These are phyloP conservation scores for Wickerhamiella shivajii DNA, from an alignment of 805 yeast species.

Conservation along the genomic window DNA sequence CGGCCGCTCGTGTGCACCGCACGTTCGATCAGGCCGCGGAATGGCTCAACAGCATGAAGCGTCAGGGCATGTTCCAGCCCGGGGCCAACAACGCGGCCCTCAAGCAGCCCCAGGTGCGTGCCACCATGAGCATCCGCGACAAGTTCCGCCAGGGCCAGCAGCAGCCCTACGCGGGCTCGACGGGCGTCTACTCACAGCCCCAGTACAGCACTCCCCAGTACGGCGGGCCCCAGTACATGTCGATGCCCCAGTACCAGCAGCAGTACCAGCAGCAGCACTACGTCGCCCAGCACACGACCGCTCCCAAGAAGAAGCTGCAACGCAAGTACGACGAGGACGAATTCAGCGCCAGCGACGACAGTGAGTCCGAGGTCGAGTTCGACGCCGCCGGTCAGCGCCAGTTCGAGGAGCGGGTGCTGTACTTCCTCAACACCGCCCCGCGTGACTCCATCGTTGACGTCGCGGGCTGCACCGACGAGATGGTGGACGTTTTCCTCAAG, in stretches of 20 bases:
- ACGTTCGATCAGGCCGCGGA: slow-evolving; percentile 25
- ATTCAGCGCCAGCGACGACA: slow-evolving; percentile 33
- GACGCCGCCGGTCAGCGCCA: slow-evolving; percentile 22
- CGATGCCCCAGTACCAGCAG: slow-evolving; percentile 4
- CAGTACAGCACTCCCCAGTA: not conserved
- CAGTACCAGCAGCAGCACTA: slow-evolving; percentile 7
- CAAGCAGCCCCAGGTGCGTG: slow-evolving; percentile 22
- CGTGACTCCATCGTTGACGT: slow-evolving; percentile 67
- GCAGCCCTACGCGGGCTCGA: not conserved
- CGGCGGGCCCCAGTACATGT: slow-evolving; percentile 5
- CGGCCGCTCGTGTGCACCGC: slow-evolving; percentile 19
- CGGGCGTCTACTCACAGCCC: slow-evolving; percentile 5
- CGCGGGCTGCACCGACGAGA: slow-evolving; percentile 49
- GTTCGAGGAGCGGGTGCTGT: slow-evolving; percentile 53
- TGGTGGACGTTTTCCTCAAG: slow-evolving; percentile 49
- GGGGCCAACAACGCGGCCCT: slow-evolving; percentile 13
- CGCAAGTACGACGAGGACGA: slow-evolving; percentile 29
- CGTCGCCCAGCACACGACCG: too few species aligned
- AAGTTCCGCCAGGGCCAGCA: slow-evolving; percentile 19
- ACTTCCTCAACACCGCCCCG: slow-evolving; percentile 67
- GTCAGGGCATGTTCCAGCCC: slow-evolving; percentile 17
- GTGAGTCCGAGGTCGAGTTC: slow-evolving; percentile 29
- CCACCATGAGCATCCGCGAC: slow-evolving; percentile 24
- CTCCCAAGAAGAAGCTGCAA: slow-evolving; percentile 9
- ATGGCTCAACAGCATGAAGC: slow-evolving; percentile 23